Evolutionary conservation across 352 stramenopile species (phyloP), one percentile per base, ranked within the genome.

Genomic region (Peronosclerospora sorghi): DNA sequence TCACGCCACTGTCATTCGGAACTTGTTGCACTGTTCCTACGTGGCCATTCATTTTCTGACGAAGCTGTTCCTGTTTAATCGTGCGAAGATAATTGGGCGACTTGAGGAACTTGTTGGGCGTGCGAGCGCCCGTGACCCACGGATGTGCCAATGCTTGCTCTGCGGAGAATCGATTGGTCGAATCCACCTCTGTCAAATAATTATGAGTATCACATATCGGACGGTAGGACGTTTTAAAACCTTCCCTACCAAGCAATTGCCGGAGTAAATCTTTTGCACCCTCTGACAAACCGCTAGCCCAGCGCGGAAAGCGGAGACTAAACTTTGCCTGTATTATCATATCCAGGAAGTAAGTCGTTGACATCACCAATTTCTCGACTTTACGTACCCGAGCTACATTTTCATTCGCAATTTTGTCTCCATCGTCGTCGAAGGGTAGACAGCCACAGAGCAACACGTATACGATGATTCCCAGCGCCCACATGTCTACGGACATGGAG

Each of bases 371-470:
- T n/a, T 14, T 24, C 30, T 15, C 14, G 9, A 19, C 19, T 14
- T 29, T 4, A 50, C 41, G 14, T 68, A 93, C 80, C 41, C 70
- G 54, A 26, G 74, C 81, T 0, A 63, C 76, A 8, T 77, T 87
- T 15, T 87, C 71, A 46, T 82, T 91, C 17, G 65, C 59, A 36
- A 94, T 88, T 39, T 78, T 80, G 41, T 71, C 65, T 13, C 86
- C 93, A 58, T 98, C 96, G 61, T 98, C 95, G 62, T 98, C 96
- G 62, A 99, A 99, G 0, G 96, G 96, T 6, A 98, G 66, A 44
- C 94, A 98, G 4, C 96, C 96, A 45, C 95, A 98, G 5, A 99
- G 67, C 14, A 99, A 65, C 5, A 98, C 84, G 65, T 97, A 98
- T 19, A 98, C 89, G 50, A 98, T 98, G n/a, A 98, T 83, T 13